Evolutionary conservation across 1,284 basidiomycete genomes (phyloP), one percentile per base, ranked within the genome.

Genomic region (Papiliotrema flavescens): DNA sequence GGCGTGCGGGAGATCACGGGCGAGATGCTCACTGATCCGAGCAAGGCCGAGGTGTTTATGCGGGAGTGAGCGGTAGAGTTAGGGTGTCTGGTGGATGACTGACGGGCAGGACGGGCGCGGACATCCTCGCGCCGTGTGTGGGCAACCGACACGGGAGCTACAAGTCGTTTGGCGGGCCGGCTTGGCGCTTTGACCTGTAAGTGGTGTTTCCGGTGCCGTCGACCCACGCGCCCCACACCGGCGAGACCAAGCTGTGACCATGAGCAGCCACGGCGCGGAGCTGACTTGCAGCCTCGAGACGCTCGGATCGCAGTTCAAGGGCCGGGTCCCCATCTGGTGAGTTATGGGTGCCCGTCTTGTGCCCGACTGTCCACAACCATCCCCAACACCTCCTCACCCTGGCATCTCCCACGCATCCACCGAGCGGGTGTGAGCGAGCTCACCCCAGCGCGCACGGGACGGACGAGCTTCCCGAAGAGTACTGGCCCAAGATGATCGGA

Each of bases 1-100:
- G 78, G 78, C 35, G 65, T 79, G n/a, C 62, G 76, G n/a, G 67
- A 74, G 55, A 77, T 79, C 53, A 66, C 70, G 13, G 76, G 78
- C 22, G 76, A 73, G 7, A 74, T 77, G 66, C 67, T 78, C 43
- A 79, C 78, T 15, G 73, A 78, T 53, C 76, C 76, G 1, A 57
- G 58, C 35, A 77, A 77, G 54, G 77, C 76, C 24, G 72, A 78
- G 59, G 54, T 53, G 26, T 76, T 76, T 58, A 73, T 76, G 66
- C 65, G 67, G 49, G 66, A 63, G 66, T 71, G 56, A 57, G 70
- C 24, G 19, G 13, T 26, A 23, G 15, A 34, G 22, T 5, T 4
- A 7, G n/a, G 36, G 28, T 32, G 14, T 11, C 9, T 14, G n/a
- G 9, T 7, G 46, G 43, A 9, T 47, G 46, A 32, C 24, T 47